Base-by-base conservation (phyloP, 805 yeast species). In the Myxozyma vanderwaltii region DNA sequence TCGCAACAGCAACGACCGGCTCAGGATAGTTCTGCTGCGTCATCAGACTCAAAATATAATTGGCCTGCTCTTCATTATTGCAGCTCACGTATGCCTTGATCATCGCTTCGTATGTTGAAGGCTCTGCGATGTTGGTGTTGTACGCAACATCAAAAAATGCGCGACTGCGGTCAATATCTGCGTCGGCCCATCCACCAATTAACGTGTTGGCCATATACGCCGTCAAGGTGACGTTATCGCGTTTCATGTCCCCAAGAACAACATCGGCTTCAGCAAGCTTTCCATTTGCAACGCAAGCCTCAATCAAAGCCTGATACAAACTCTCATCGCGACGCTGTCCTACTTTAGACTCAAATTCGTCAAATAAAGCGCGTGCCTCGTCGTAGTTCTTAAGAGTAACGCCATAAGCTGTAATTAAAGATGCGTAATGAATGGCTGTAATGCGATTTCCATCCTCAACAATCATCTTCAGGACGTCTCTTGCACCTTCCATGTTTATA, bases 271-370 rank as follows among this genome's bases (percentile, higher is more conserved):
- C 74, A 2, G 61, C 49, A n/a, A 69, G 67, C 38, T 58, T 53
- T 12, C 69, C 71, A 56, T 74, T 76, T 31, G 68, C 70, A 15
- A 74, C 72, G 55, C 74, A 76, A 1, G 76, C 70, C 60, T 76
- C 78, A 31, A 76, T 58, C 47, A 76, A 57, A 0, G 80, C 76
- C 59, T 72, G 73, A 67, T 75, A 76, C 43, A 77, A 69, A 38
- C 63, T 66, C 55, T 69, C 67, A 58, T 74, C 79, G 2, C 79
- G 79, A 6, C 63, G 62, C 1, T 74, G 70, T 10, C 72, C 69
- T 21, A 68, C 63, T 54, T 68, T 64, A 40, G 63, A 63, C 23
- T 68, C 67, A 33, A 74, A 63, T 10, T 66, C 67, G 2, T 71
- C 63, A 60, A 74, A 76, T 51, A 75, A 74, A 33, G 61, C 67